phyloP scores from a whole-genome alignment of 306 rosid species.

The Vigna reflexopilosa region DNA sequence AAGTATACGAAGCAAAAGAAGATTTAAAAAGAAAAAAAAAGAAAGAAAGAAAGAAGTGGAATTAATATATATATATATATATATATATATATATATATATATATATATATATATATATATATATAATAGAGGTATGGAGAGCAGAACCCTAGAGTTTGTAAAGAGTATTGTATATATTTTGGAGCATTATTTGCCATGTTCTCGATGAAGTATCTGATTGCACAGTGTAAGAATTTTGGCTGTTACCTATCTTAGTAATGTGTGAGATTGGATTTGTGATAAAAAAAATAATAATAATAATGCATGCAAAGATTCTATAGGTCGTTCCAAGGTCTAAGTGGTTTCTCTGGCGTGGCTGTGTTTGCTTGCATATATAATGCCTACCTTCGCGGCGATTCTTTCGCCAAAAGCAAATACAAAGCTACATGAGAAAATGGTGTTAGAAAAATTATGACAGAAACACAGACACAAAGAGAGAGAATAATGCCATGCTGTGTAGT shows the following conservation, averaged over 20 bases:
- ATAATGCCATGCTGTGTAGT: conserved; percentile 54
- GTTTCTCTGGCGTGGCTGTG: conserved; percentile 40
- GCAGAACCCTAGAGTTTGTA: neutral
- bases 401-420: conserved; percentile 50
- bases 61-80: too few relatives aligned
- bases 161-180: neutral
- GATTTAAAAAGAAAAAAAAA: neutral
- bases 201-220: conserved; percentile 25
- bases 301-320: conserved; percentile 50
- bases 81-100: too few relatives aligned
- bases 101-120: too few relatives aligned
- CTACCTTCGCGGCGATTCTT: conserved; percentile 64
- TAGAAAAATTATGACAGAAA: neutral
- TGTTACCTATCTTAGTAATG: conserved; percentile 36
- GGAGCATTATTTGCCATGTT: conserved; percentile 38
- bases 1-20: neutral
- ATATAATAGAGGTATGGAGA: too few relatives aligned
- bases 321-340: conserved; percentile 45
- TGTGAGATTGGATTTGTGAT: conserved; percentile 46
- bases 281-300: neutral
- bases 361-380: conserved; percentile 51
- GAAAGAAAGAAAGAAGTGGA: too few relatives aligned
- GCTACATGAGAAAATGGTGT: neutral
- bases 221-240: conserved; percentile 45
- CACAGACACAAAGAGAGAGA: conserved; percentile 27